A percentile compares a stretch with the other conserved stretches of the same genome.
Evolutionary conservation across 768 basidiomycete genomes (phyloP).

Genomic region (Dictyophora rubrovolvata): DNA sequence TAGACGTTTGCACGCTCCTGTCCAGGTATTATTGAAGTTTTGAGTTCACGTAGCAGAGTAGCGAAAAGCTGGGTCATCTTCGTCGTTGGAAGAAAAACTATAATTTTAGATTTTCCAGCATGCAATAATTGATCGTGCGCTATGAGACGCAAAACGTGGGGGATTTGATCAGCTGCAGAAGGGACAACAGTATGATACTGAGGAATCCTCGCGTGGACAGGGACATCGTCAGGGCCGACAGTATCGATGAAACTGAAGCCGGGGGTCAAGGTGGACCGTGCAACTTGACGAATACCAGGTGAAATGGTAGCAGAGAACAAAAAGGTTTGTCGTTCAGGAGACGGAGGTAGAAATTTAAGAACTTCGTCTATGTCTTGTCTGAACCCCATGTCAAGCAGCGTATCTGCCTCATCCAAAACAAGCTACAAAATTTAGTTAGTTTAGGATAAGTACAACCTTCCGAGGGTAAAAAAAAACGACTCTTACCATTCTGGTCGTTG

Average conservation of each 20-base stretch:
- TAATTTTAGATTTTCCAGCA: conserved; percentile 55
- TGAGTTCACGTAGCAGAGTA: conserved; percentile 46
- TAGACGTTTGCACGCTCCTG: conserved; percentile 44
- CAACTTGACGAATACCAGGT: conserved; percentile 58
- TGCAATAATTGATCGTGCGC: conserved; percentile 79
- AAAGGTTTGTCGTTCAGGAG: conserved; percentile 74
- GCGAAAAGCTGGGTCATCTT: conserved; percentile 74
- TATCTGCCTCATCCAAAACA: conserved; percentile 89
- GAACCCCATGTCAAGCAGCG: conserved; percentile 88
- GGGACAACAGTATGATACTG: conserved; percentile 77
- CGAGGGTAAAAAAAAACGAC: conserved; percentile 17
- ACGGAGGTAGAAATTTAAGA: conserved; percentile 44
- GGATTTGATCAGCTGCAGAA: conserved; percentile 54
- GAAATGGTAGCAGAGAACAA: conserved; percentile 87
- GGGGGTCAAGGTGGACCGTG: conserved; percentile 43
- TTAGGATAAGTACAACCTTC: neutral
- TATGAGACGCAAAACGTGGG: conserved; percentile 69
- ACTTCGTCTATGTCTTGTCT: conserved; percentile 76
- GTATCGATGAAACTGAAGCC: conserved; percentile 69
- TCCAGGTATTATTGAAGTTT: conserved; percentile 36
- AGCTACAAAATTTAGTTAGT: conserved; percentile 37
- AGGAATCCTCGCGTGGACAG: conserved; percentile 64
- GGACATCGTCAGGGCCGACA: conserved; percentile 47
- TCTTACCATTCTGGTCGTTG: conserved; percentile 44
- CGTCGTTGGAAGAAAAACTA: conserved; percentile 80